phyloP scores from a whole-genome alignment of 2,329 filamentous ascomycete species.

The Alternaria tenuissima region DNA sequence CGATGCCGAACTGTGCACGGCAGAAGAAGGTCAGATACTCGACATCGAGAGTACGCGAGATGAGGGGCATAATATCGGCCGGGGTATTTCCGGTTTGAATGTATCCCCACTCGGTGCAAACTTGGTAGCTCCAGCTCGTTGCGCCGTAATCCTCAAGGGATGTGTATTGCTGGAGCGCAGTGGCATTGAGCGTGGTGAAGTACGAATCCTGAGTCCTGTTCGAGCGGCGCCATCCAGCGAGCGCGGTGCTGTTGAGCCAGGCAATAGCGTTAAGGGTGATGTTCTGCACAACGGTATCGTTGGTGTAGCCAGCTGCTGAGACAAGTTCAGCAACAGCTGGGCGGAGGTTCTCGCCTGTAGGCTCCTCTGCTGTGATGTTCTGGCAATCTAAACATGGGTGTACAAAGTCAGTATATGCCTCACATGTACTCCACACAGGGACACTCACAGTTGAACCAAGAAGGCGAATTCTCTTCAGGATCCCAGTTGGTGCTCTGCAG shows the following conservation, averaged over 20 bases:
- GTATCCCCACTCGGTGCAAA: constrained; percentile 72
- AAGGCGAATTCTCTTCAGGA: constrained; percentile 58
- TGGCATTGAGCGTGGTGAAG: constrained; percentile 59
- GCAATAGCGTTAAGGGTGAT: constrained; percentile 66
- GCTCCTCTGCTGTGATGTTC: constrained; percentile 60
- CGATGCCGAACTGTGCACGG: constrained; percentile 74
- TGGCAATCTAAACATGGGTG: constrained; percentile 53
- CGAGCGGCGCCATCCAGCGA: constrained; percentile 50
- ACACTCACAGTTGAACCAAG: constrained; percentile 51
- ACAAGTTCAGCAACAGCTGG: constrained; percentile 57
- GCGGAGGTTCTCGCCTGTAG: constrained; percentile 44
- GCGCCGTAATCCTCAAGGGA: constrained; percentile 26
- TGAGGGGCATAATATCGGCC: constrained; percentile 67
- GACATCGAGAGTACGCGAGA: constrained; percentile 74
- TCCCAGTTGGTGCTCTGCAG: constrained; percentile 68
- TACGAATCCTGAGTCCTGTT: constrained; percentile 58
- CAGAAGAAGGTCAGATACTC: constrained; percentile 71
- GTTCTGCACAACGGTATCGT: constrained; percentile 55
- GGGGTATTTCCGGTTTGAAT: constrained; percentile 78
- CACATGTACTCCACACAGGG: not conserved
- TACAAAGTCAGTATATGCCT: not conserved
- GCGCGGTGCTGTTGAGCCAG: constrained; percentile 58
- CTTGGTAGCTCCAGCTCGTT: constrained; percentile 66
- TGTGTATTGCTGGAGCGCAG: constrained; percentile 31
- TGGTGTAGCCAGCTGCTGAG: constrained; percentile 58